Evolutionary conservation across 2,329 filamentous ascomycete species (phyloP).

Genomic region (Penicillium sp.): DNA sequence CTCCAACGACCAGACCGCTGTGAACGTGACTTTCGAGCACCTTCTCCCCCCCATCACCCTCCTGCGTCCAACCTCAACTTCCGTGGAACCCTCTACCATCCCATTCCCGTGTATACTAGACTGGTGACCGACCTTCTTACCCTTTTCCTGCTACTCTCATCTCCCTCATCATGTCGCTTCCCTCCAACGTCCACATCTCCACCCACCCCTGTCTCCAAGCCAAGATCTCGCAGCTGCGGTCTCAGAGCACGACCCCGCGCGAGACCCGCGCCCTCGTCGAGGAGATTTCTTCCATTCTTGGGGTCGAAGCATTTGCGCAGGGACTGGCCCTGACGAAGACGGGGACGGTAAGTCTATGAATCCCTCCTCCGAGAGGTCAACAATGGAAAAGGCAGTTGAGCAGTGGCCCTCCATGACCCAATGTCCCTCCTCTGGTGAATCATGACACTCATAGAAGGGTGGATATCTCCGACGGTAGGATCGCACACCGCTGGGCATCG

Average conservation of each 20-base stretch:
- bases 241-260: constrained; percentile 59
- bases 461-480: constrained; percentile 47
- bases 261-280: constrained; percentile 79
- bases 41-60: too few relatives aligned
- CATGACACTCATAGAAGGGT: constrained; percentile 1
- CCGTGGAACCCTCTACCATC: too few relatives aligned
- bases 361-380: not conserved
- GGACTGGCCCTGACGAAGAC: constrained; percentile 54
- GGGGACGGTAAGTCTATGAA: constrained; percentile 53
- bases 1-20: too few relatives aligned
- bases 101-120: too few relatives aligned
- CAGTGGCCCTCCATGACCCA: not conserved
- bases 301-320: constrained; percentile 69
- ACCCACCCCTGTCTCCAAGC: constrained; percentile 77
- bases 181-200: constrained; percentile 65
- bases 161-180: constrained; percentile 33
- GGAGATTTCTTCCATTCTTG: constrained; percentile 78
- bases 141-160: too few relatives aligned
- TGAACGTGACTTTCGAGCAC: too few relatives aligned
- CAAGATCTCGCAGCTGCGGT: constrained; percentile 86
- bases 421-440: not conserved
- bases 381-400: not conserved
- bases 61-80: too few relatives aligned
- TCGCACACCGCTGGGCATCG: constrained; percentile 69
- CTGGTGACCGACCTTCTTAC: too few relatives aligned